Base-by-base conservation (phyloP, 306 rosid genomes). In the Urtica urens region DNA sequence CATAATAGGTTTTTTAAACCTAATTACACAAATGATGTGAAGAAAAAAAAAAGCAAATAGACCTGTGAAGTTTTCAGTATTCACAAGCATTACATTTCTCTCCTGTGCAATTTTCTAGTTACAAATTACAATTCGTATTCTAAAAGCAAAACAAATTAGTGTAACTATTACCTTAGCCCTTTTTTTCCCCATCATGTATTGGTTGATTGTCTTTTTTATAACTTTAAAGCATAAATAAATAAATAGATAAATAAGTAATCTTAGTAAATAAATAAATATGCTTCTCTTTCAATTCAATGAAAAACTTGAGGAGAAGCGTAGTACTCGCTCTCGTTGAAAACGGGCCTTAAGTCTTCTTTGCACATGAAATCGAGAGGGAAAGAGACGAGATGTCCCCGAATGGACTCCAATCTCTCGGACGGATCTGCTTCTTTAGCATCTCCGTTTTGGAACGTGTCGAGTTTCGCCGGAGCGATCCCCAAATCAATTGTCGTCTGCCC, bases 311-410 rank as follows among this genome's bases (percentile, higher is more conserved):
- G 51, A 7, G 82, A 49, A 1, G 99, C 94, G 43, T 90, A 85
- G 54, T 90, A 90, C 66, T 90, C 96, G 35, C 99, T 86, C 62
- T 85, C 94, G 34, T 73, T 90, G 69, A 90, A 85, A 22, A 79
- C 85, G 21, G 99, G 99, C 75, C 95, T 72, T n/a, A 90, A 66
- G 59, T 76, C 93, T 85, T 90, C 99, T 50, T 77, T 71, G 73
- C 80, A 60, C 81, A 90, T 76, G 72, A 90, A 90, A 57, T 90
- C 93, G 70, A 90, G 62, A 17, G 99, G 90, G 70, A 82, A 85
- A 18, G 93, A 85, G 33, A 85, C 99, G 15, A 90, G 96, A 68
- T 90, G 96, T 24, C 96, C 99, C 66, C 30, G 85, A 42, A 85
- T 60, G 35, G 75, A 57, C 46, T 60, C 67, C 67, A 90, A 71